Evolutionary conservation across 75 land plant species (phyloP), one percentile per base, ranked within the genome.

Genomic region (Adiantum capillusveneris): DNA sequence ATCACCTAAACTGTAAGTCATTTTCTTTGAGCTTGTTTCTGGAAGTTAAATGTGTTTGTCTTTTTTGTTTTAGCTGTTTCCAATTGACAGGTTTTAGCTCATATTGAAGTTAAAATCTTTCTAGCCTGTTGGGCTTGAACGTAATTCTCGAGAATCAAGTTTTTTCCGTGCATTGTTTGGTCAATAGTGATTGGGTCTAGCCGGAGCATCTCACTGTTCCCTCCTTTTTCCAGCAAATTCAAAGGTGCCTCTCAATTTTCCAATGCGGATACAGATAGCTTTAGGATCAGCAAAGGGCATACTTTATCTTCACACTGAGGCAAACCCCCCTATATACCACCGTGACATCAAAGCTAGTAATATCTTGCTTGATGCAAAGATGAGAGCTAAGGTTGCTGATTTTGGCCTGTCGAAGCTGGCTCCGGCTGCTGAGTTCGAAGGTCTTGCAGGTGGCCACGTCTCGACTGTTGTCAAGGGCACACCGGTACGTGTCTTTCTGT

Each of bases 391-490:
- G 58, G 88, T 90, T 62, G 84, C 96, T 41, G 96, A 90, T 79
- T 90, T 90, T 62, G 92, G 92, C 25, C 74, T 90, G 44, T 85
- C 95, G 16, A 63, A 74, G 26, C 83, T 90, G 46, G 93, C 93
- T 21, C 94, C 96, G 6, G 77, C 54, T 9, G 62, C 73, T 25
- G 85, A 87, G 9, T 37, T 28, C 21, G 79, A 87, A 27, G 85
- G 93, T n/a, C 28, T 51, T 14, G 69, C 66, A 44, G 73, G 81
- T 28, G 64, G 27, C 28, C 71, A 84, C 72, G 74, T 90, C 18
- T 90, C 85, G 1, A 90, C 88, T 16, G 72, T 77, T 24, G 96
- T 90, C 57, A 90, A 79, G 73, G 96, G 96, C 48, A 90, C 96
- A 21, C 96, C 96, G 2, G 96, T 90, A 73, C 7, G 37, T 34